Evolutionary conservation across 176 grass and related monocot genomes (phyloP).

Genomic region (Pharus latifolius): DNA sequence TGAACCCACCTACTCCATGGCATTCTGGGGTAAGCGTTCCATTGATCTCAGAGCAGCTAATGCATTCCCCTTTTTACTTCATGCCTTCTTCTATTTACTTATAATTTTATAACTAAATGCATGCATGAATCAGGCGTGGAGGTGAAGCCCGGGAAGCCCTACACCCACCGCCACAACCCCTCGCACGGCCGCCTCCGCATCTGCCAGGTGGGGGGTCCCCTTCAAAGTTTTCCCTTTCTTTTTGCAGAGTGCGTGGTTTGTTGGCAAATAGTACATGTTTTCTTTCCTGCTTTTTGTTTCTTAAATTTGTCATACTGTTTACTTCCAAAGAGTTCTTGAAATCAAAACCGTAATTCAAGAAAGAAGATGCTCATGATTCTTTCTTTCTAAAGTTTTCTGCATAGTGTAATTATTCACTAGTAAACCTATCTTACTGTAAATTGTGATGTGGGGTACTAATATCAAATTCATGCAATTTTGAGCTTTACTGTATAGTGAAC

Average conservation of each 20-base stretch:
- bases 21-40: conserved; percentile 62
- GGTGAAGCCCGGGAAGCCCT: conserved; percentile 77
- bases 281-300: neutral
- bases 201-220: conserved; percentile 38
- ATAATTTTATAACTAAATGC: neutral
- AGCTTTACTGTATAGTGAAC: neutral
- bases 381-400: neutral
- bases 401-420: neutral
- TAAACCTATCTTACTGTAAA: neutral
- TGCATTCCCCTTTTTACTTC: neutral
- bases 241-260: neutral
- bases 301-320: neutral
- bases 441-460: neutral
- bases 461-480: neutral
- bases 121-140: conserved; percentile 79
- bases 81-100: neutral
- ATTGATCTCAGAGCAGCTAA: neutral
- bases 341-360: neutral
- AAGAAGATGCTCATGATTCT: neutral
- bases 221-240: neutral
- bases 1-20: conserved; percentile 20
- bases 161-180: conserved; percentile 50
- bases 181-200: conserved; percentile 72
- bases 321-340: neutral
- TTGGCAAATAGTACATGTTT: neutral